Base-by-base conservation (phyloP, 1,284 basidiomycete species). In the Ganoderma multipileum region DNA sequence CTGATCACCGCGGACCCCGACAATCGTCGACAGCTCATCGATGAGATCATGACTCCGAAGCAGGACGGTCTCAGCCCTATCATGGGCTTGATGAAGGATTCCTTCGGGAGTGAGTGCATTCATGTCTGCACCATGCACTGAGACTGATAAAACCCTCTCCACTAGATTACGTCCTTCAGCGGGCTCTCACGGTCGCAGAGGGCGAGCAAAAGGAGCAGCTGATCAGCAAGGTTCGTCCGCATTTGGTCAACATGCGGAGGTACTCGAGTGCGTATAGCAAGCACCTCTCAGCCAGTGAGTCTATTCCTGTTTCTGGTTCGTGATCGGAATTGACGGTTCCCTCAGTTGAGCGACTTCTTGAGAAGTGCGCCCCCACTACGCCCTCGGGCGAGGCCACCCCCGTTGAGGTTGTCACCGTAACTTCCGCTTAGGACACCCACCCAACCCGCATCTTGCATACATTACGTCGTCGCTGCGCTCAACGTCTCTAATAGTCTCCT, bases 81-180 rank as follows among this genome's bases (percentile, higher is more conserved):
- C 66, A 85, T 87, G 42, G 84, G 86, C 16, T 93, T 97, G 93
- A 94, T 96, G 89, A 95, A 94, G 82, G 95, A 97, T 77, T 93
- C 95, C 76, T 97, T 89, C 80, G 95, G 91, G 38, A 97, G 93
- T 95, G 75, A 75, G 93, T 86, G 23, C 3, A 28, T 33, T 33
- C 11, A 20, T 50, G 18, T 23, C 7, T 47, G 57, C 60, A 33
- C 38, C 38, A 33, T 30, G 20, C 1, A 20, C 26, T 28, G 16
- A 23, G 50, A 6, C 28, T 65, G 47, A 66, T 36, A 42, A 23
- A 18, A 65, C n/a, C n/a, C 62, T 47, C 62, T 44, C 63, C 63
- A 61, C 1, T 63, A 94, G 93, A 95, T 78, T 95, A 95, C 76
- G 93, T 95, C 68, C 84, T 95, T 50, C 94, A 95, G 77, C 87